Base-by-base conservation (phyloP, 495 filamentous ascomycete species). In the Xylaria cubensis region DNA sequence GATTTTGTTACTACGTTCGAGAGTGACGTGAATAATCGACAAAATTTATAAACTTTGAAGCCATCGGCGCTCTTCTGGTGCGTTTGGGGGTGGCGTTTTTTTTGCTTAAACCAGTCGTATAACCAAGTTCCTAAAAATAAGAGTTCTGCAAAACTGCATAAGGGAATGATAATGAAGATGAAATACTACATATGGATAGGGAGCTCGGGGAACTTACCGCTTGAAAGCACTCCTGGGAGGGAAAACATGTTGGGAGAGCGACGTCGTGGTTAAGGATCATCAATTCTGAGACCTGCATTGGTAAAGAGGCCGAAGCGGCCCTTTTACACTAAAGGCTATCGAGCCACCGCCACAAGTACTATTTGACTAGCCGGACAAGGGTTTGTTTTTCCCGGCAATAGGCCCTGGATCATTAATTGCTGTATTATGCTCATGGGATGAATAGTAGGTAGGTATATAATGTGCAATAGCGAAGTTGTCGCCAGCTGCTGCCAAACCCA, bases 301-400 rank as follows among this genome's bases (percentile, higher is more conserved):
- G 55, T 62, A 48, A 70, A 36, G 67, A 70, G 51, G 55, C 67
- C 67, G 55, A 62, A 48, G 32, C 15, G 10, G 3, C 17, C 34
- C 51, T 26, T 42, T 29, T 19, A 15, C 44, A 50, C 10, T 48
- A 48, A 32, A 26, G 39, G 36, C 50, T 64, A 64, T 50, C 39
- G 48, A 56, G 65, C 65, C 65, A 67, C 65, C 48, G 50, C 48
- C 65, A 67, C 65, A 67, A 44, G 13, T 21, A 56, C 65, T 42
- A 56, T 56, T 56, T 51, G 34, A 32, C 64, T 42, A 39, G 42
- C 32, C 21, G 13, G 64, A 42, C 64, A 67, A 51, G 50, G 64
- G 29, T 39, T n/a, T 41, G 7, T 21, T 36, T 39, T 56, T 15
- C 17, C 34, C 13, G 26, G 32, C 26, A 34, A 13, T 42, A 42